Base-by-base conservation (phyloP, 2,329 filamentous ascomycete genomes). In the Trichophaea hybrida region DNA sequence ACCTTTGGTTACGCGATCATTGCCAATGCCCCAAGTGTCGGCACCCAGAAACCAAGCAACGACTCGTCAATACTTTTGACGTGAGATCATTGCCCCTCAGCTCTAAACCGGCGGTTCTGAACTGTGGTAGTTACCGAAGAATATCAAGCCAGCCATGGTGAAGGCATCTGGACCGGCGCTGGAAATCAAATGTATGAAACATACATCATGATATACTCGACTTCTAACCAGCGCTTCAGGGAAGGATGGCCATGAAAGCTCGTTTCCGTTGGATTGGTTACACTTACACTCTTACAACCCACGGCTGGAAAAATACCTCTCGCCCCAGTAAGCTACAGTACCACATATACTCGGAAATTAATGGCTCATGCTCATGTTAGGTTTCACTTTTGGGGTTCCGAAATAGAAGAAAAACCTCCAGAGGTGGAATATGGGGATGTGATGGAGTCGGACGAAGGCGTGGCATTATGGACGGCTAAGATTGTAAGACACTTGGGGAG, bases 1-100 rank as follows among this genome's bases (percentile, higher is more conserved):
- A 68, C 55, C 46, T 71, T 40, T 72, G 71, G 71, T 63, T 72
- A 31, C 67, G 71, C 63, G 85, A 89, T 67, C 85, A 87, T 68
- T 90, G 86, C 68, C 83, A 81, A 60, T 90, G 85, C 69, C 67
- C 71, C 1, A 70, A 74, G 61, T 89, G 86, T 69, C 76, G 85
- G 31, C 83, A 88, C 70, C 78, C 79, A 59, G 79, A 82, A 62
- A 90, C 86, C 4, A 80, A 77, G 70, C 86, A 90, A 71, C 75
- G 84, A 32, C 78, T 79, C 55, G 75, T 85, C 58, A 78, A 88
- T 67, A 86, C 82, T 0, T 87, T 87, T 66, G 75, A 77, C 59
- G 81, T 85, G 70, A 65, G 74, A 68, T 6, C 53, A 58, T 37
- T 6, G 5, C 7, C 10, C n/a, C 50, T 24, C 8, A n/a, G 24